A percentile compares a stretch with the other conserved stretches of the same genome.
Evolutionary conservation across 176 grass and related monocot genomes (phyloP).

Genomic region (Secale cereale): DNA sequence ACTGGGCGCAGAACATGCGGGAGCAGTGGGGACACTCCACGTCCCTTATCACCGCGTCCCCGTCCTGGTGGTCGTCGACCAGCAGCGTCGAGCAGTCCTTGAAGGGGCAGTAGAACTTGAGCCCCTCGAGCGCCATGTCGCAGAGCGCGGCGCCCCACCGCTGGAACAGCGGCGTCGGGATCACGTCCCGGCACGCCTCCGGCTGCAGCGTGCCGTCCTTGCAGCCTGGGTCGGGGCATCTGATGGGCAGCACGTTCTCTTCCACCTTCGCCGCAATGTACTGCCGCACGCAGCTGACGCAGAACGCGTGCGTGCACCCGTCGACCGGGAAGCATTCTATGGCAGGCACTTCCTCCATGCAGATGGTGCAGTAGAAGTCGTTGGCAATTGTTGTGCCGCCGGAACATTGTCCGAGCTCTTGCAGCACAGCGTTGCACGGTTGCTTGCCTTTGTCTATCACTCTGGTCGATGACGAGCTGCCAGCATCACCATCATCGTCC

Average conservation of each 20-base stretch:
- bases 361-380: constrained; percentile 50
- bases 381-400: not conserved
- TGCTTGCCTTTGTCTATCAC: constrained; percentile 16
- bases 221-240: constrained; percentile 47
- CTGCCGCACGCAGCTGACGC: constrained; percentile 47
- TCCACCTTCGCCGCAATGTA: constrained; percentile 55
- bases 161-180: constrained; percentile 33
- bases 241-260: constrained; percentile 38
- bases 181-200: constrained; percentile 38
- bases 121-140: constrained; percentile 29
- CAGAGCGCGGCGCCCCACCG: constrained; percentile 48
- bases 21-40: constrained; percentile 60
- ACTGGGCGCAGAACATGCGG: constrained; percentile 61
- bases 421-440: not conserved
- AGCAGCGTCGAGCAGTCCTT: constrained; percentile 54
- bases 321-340: constrained; percentile 32
- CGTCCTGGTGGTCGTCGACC: constrained; percentile 35
- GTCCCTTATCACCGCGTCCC: constrained; percentile 5
- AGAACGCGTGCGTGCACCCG: constrained; percentile 54
- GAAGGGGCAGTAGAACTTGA: constrained; percentile 69
- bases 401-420: constrained; percentile 22
- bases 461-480: not conserved
- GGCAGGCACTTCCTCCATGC: constrained; percentile 42
- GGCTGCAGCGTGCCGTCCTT: constrained; percentile 36
- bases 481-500: not conserved